Evolutionary conservation across 331 rosid species (phyloP).

Genomic region (Arachis monticola): DNA sequence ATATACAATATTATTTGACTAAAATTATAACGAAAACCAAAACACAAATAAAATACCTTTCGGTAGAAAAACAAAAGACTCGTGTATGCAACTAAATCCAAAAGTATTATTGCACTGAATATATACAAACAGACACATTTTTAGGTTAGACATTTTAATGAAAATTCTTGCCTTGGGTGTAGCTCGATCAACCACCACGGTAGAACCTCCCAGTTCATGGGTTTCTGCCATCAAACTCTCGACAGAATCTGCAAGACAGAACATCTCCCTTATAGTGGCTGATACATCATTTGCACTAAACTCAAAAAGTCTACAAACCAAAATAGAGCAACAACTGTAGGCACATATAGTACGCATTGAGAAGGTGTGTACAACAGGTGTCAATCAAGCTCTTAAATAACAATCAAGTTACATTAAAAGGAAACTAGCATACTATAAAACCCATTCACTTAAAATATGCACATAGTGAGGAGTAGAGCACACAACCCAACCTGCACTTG

Average conservation of each 20-base stretch:
- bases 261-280: slow-evolving; percentile 28
- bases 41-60: slow-evolving; percentile 1
- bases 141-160: not conserved
- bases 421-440: slow-evolving; percentile 3
- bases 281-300: slow-evolving; percentile 17
- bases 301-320: slow-evolving; percentile 1
- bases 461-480: slow-evolving; percentile 26
- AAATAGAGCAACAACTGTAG: not conserved
- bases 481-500: slow-evolving; percentile 74
- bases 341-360: not conserved
- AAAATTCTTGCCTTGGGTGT: slow-evolving; percentile 86
- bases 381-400: slow-evolving; percentile 16
- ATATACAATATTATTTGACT: slow-evolving; percentile 7
- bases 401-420: slow-evolving; percentile 1
- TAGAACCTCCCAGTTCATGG: slow-evolving; percentile 89
- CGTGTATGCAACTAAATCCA: slow-evolving; percentile 2
- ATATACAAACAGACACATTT: not conserved
- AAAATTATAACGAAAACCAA: not conserved
- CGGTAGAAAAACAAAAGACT: slow-evolving; percentile 5
- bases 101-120: not conserved
- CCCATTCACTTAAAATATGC: slow-evolving; percentile 11
- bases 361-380: not conserved
- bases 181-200: slow-evolving; percentile 95
- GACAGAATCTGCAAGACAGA: slow-evolving; percentile 75
- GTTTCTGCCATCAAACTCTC: slow-evolving; percentile 91